Conservation (phyloP, 1,284 basidiomycete genomes). For the Meira miltonrushii region DNA sequence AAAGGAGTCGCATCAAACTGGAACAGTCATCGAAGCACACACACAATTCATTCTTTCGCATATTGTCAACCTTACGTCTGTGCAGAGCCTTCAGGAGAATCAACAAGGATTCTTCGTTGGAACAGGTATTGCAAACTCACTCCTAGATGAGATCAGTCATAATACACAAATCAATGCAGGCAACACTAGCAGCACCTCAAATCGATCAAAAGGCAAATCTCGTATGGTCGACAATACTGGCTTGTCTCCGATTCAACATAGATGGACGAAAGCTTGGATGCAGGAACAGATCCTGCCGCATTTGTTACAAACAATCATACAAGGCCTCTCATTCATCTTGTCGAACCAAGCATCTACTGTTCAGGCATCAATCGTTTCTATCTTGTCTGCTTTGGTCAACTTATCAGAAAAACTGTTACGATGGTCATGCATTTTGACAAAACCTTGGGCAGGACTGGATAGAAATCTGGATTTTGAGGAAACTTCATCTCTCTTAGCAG, state of each 20-base stretch:
- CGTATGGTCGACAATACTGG: constrained; percentile 30
- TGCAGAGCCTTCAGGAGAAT: neutral
- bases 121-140: constrained; percentile 27
- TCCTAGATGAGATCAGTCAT: constrained; percentile 21
- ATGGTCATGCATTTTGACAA: constrained; percentile 33
- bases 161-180: constrained; percentile 13
- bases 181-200: neutral
- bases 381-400: constrained; percentile 21
- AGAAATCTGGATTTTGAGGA: constrained; percentile 14
- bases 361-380: constrained; percentile 19
- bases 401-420: constrained; percentile 27
- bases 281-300: constrained; percentile 28
- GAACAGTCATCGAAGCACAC: neutral
- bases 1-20: constrained; percentile 6
- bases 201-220: constrained; percentile 20
- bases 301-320: constrained; percentile 26
- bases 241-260: constrained; percentile 38
- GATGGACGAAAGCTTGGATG: constrained; percentile 18
- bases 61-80: neutral
- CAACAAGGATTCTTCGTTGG: constrained; percentile 16
- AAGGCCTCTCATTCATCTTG: constrained; percentile 29
- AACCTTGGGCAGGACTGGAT: constrained; percentile 19
- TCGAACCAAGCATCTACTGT: constrained; percentile 8
- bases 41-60: neutral
- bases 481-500: constrained; percentile 8